Evolutionary conservation across 176 grass and related monocot species (phyloP).

Genomic region (Oropetium thomaeum): DNA sequence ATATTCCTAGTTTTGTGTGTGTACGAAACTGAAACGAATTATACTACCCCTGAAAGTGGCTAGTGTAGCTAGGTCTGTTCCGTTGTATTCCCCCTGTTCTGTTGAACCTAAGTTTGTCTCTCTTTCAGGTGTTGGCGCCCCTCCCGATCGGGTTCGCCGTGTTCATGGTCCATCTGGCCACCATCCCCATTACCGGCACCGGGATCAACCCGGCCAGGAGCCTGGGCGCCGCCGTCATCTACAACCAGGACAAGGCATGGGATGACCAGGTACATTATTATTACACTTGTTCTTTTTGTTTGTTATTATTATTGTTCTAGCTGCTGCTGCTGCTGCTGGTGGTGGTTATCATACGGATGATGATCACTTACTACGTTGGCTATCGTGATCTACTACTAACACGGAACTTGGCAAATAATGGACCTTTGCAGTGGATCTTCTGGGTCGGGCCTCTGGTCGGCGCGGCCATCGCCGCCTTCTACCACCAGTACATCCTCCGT

Average conservation of each 20-base stretch:
- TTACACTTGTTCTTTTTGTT: neutral
- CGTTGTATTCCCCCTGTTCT: neutral
- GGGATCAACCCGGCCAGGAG: conserved; percentile 92
- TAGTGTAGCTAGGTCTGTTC: neutral
- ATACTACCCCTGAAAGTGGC: neutral
- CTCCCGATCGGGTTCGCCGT: conserved; percentile 90
- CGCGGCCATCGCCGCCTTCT: conserved; percentile 45
- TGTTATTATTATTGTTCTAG: no score
- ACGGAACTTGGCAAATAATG: no score
- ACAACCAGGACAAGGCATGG: conserved; percentile 65
- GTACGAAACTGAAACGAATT: neutral
- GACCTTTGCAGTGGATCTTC: conserved; percentile 57
- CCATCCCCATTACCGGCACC: conserved; percentile 87
- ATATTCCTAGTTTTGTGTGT: neutral
- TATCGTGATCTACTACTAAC: no score
- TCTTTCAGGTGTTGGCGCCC: conserved; percentile 60
- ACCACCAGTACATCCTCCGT: conserved; percentile 72
- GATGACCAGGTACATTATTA: conserved; percentile 54
- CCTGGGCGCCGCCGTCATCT: conserved; percentile 72
- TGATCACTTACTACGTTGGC: no score
- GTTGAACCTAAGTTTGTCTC: neutral
- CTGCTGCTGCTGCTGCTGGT: no score
- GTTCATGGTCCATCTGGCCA: conserved; percentile 91
- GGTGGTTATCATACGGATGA: no score
- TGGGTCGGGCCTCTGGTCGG: conserved; percentile 53